Conservation (phyloP, 805 yeast species). For the Kodamaea kakaduensis region DNA sequence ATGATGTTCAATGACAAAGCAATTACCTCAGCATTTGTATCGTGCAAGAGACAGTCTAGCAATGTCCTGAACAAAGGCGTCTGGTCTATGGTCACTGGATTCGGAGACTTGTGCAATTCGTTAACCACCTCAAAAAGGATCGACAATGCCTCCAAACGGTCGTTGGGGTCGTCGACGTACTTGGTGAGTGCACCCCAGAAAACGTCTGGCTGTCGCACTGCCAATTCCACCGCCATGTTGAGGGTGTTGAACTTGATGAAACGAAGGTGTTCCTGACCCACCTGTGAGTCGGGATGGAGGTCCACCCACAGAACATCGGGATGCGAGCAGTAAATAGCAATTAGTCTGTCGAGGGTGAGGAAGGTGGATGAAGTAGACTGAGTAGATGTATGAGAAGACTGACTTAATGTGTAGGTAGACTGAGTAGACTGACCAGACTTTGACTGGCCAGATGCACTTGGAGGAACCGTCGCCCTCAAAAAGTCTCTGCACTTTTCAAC, state of each 20-base stretch:
- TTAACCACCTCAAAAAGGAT: conserved; percentile 36
- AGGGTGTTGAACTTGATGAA: conserved; percentile 45
- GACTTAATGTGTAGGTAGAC: background rate
- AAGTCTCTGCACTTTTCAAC: conserved; percentile 29
- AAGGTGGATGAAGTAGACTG: background rate
- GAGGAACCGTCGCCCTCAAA: conserved; percentile 18
- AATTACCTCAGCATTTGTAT: conserved; percentile 38
- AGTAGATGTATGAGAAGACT: no score
- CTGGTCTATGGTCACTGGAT: conserved; percentile 16
- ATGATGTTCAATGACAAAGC: conserved; percentile 30
- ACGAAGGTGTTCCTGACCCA: conserved; percentile 45
- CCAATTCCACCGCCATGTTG: conserved; percentile 39
- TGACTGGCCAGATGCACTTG: no score
- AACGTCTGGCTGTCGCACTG: conserved; percentile 29
- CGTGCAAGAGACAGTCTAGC: conserved; percentile 37
- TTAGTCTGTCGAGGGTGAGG: background rate
- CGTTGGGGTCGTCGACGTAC: conserved; percentile 26
- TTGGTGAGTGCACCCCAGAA: conserved; percentile 37
- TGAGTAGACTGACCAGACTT: no score
- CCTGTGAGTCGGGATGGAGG: conserved; percentile 23
- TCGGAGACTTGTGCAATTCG: conserved; percentile 1
- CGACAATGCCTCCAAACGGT: conserved; percentile 37
- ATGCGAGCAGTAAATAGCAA: background rate
- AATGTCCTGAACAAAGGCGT: conserved; percentile 32
- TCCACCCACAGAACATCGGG: conserved; percentile 16